These are phyloP conservation scores for Panaeolus papilionaceus DNA, from an alignment of 768 basidiomycete genomes.

Conservation along the genomic window DNA sequence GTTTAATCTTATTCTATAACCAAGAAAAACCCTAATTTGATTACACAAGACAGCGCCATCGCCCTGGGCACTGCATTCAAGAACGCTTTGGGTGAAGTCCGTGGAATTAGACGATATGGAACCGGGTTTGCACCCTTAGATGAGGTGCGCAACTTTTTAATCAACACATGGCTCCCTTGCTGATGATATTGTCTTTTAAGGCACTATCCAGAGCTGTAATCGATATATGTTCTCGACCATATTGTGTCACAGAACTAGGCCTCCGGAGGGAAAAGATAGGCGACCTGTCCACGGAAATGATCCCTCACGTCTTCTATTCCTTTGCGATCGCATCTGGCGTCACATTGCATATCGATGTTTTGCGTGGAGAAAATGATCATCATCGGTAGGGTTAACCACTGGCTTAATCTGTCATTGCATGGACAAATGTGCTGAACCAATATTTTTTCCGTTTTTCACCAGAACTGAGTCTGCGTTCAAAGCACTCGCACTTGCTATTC, in stretches of 20 bases:
- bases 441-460: conserved; percentile 19
- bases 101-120: conserved; percentile 94
- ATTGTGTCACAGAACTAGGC: conserved; percentile 91
- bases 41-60: conserved; percentile 85
- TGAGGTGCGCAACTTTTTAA: conserved; percentile 62
- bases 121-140: conserved; percentile 97
- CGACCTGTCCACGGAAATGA: conserved; percentile 97
- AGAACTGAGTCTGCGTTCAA: conserved; percentile 99
- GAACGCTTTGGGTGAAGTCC: conserved; percentile 91
- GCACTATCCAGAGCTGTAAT: conserved; percentile 95
- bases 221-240: conserved; percentile 97
- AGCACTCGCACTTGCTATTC: conserved; percentile 93
- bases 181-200: conserved; percentile 45
- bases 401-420: conserved; percentile 26
- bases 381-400: conserved; percentile 68
- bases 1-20: conserved; percentile 35
- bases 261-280: conserved; percentile 91
- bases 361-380: conserved; percentile 97
- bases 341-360: conserved; percentile 92
- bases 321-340: conserved; percentile 97
- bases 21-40: conserved; percentile 25
- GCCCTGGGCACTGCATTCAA: conserved; percentile 93
- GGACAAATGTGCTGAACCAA: conserved; percentile 2
- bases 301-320: conserved; percentile 96
- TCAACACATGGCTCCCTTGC: conserved; percentile 17